These are phyloP conservation scores for Ustilago xerochloae DNA, from an alignment of 1,284 basidiomycete genomes.

Conservation along the genomic window DNA sequence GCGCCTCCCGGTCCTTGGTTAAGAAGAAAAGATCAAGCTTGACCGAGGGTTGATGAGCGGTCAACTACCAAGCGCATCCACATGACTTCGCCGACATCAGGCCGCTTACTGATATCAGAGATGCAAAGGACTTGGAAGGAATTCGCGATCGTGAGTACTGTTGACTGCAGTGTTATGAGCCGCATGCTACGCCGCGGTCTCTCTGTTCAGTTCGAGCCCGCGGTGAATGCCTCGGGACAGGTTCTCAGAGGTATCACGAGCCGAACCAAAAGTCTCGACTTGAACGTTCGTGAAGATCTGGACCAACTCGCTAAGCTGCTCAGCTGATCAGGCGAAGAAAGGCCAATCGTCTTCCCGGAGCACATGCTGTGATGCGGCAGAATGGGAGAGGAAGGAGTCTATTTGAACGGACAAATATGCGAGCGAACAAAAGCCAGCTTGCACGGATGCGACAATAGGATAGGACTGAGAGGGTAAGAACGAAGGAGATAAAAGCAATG, in stretches of 20 bases:
- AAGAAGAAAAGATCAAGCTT: too few species aligned
- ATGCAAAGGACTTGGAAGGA: too few species aligned
- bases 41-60: neutral
- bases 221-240: neutral
- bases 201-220: neutral
- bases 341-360: neutral
- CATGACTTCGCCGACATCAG: neutral
- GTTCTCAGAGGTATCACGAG: neutral
- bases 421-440: neutral
- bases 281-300: too few species aligned
- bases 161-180: too few species aligned
- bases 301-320: neutral
- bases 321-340: slow-evolving; percentile 3
- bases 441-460: neutral
- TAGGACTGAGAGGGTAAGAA: neutral
- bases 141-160: too few species aligned
- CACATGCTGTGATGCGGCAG: neutral
- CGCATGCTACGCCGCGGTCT: neutral
- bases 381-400: neutral
- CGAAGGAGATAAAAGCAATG: neutral
- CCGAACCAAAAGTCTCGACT: neutral
- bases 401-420: neutral
- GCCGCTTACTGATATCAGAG: neutral
- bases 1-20: too few species aligned
- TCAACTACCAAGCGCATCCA: neutral